A percentile compares a stretch with the other conserved stretches of the same genome.
phyloP scores from a whole-genome alignment of 2,329 filamentous ascomycete genomes.

The Fusarium annulatum region DNA sequence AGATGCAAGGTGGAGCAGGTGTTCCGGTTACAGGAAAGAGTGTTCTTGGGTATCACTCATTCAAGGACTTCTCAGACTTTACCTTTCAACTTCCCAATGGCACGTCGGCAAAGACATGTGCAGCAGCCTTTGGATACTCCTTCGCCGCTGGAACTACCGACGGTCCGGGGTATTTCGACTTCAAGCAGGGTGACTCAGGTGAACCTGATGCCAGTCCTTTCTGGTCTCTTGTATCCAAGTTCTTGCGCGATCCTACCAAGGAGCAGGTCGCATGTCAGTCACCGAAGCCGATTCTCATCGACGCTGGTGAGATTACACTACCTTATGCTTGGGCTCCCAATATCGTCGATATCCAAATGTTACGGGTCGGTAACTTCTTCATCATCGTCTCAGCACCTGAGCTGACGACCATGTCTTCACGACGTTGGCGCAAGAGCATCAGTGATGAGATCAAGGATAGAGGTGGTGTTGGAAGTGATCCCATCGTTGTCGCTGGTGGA shows the following conservation, averaged over 20 bases:
- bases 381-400: background rate
- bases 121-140: background rate
- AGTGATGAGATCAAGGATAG: background rate
- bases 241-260: background rate
- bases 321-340: slow-evolving; percentile 16
- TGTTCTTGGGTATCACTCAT: slow-evolving; percentile 8
- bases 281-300: slow-evolving; percentile 3
- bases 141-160: slow-evolving; percentile 15
- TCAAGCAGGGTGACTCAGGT: slow-evolving; percentile 3
- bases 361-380: slow-evolving; percentile 10
- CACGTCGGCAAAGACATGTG: background rate
- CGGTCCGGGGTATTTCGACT: slow-evolving; percentile 8
- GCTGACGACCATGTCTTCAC: background rate
- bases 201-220: slow-evolving; percentile 4
- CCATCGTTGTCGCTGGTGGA: slow-evolving; percentile 9
- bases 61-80: background rate
- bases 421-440: slow-evolving; percentile 5
- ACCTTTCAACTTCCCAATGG: background rate
- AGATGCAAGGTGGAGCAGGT: background rate
- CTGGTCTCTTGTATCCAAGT: slow-evolving; percentile 9
- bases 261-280: background rate
- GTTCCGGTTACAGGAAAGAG: background rate
- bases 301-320: background rate
- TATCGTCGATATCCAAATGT: slow-evolving; percentile 5
- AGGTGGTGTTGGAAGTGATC: background rate